Evolutionary conservation across 2,329 filamentous ascomycete genomes (phyloP).

Genomic region (Talaromyces sp.): DNA sequence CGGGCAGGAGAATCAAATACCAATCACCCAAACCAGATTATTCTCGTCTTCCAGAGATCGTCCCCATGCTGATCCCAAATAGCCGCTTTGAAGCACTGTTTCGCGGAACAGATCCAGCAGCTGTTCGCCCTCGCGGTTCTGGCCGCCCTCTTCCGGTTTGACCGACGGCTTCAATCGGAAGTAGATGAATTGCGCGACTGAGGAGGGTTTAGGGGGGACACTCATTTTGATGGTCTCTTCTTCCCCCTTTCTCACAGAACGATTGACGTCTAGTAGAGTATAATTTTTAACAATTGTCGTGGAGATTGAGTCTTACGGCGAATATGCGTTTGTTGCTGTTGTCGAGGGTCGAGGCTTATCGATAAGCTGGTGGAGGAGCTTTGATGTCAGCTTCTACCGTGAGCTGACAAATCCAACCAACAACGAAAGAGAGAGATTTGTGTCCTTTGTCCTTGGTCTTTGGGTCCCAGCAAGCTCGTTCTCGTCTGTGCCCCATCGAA

Average conservation of each 20-base stretch:
- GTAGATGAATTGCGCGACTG: conserved; percentile 30
- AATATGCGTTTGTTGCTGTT: no score
- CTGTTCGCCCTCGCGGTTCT: conserved; percentile 24
- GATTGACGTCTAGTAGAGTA: not conserved
- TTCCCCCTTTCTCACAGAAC: not conserved
- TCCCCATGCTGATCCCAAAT: conserved; percentile 32
- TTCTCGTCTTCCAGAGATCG: conserved; percentile 30
- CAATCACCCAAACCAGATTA: conserved; percentile 31
- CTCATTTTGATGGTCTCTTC: conserved; percentile 4
- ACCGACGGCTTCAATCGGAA: conserved; percentile 32
- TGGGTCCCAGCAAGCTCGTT: not conserved
- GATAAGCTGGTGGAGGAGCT: not conserved
- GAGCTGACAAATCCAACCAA: not conserved
- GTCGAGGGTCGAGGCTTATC: not conserved
- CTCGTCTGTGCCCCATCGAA: not conserved
- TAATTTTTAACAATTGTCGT: not conserved
- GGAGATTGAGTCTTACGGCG: no score
- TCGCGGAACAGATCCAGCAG: conserved; percentile 23
- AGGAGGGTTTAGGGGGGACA: conserved; percentile 4
- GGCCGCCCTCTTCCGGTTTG: conserved; percentile 31
- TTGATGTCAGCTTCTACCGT: not conserved
- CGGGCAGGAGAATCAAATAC: conserved; percentile 18
- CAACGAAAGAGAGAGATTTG: not conserved
- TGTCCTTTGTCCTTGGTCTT: not conserved
- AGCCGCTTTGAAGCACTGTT: conserved; percentile 28